Conservation (phyloP, 441 rosid species). For the Eutrema salsugineum region DNA sequence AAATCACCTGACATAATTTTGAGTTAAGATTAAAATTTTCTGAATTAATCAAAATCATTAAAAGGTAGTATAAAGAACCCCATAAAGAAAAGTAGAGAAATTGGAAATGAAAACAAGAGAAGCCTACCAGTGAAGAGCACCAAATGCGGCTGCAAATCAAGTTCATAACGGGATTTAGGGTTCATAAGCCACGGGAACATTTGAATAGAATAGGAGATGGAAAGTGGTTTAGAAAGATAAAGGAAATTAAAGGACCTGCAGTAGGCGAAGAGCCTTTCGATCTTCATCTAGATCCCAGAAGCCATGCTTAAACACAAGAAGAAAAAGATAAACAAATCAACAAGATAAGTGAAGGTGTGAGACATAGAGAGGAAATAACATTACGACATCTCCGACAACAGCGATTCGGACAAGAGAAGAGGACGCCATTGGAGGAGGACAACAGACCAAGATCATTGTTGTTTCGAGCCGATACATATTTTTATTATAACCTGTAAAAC, state of each 20-base stretch:
- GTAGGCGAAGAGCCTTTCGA: constrained; percentile 62
- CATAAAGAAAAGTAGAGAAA: constrained; percentile 12
- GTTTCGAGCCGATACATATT: too few species aligned
- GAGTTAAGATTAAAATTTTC: neutral
- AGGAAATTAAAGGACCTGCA: constrained; percentile 43
- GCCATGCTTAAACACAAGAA: constrained; percentile 55
- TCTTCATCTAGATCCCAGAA: constrained; percentile 78
- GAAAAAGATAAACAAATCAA: neutral
- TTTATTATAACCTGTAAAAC: neutral
- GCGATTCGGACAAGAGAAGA: constrained; percentile 58
- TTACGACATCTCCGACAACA: constrained; percentile 76
- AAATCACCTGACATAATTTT: constrained; percentile 67
- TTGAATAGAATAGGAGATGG: neutral
- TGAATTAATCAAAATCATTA: neutral
- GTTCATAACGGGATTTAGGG: constrained; percentile 29
- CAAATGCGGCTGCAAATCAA: constrained; percentile 76
- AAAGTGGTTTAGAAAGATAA: neutral
- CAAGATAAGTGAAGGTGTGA: neutral
- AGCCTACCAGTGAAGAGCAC: constrained; percentile 82
- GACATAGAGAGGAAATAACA: neutral
- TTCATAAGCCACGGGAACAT: neutral
- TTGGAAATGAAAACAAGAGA: neutral
- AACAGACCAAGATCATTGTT: neutral
- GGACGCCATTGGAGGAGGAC: constrained; percentile 39
- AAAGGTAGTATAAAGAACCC: neutral